These are phyloP conservation scores for Penicillium psychrosexuale DNA, from an alignment of 2,329 filamentous ascomycete species.

Conservation along the genomic window DNA sequence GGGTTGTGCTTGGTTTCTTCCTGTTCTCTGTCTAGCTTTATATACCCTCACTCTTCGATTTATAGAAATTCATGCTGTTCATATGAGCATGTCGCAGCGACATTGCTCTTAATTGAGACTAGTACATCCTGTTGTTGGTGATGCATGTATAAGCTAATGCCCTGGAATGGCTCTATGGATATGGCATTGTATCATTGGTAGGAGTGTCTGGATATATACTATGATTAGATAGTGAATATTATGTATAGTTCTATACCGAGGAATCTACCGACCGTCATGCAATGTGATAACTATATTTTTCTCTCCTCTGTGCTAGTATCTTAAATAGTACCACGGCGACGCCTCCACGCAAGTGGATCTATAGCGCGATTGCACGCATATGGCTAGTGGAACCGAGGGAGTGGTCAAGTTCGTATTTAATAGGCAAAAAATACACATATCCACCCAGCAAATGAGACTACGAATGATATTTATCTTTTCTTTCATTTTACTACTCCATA, in stretches of 20 bases:
- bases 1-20: neutral
- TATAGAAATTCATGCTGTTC: neutral
- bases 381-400: neutral
- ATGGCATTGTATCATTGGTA: neutral
- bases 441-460: neutral
- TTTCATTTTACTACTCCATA: neutral
- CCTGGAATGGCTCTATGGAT: neutral
- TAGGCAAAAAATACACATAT: neutral
- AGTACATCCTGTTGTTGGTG: neutral
- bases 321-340: neutral
- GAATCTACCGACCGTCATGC: neutral
- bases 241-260: neutral
- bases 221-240: neutral
- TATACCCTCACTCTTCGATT: constrained; percentile 13
- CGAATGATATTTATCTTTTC: neutral
- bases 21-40: neutral
- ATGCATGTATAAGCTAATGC: neutral
- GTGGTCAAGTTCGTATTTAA: neutral
- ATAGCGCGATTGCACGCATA: neutral
- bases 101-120: neutral
- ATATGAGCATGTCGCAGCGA: neutral
- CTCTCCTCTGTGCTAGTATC: neutral
- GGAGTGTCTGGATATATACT: no score
- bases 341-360: neutral
- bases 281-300: neutral